Evolutionary conservation across 73 alveolate species (phyloP).

Genomic region (Paramecium caudatum): DNA sequence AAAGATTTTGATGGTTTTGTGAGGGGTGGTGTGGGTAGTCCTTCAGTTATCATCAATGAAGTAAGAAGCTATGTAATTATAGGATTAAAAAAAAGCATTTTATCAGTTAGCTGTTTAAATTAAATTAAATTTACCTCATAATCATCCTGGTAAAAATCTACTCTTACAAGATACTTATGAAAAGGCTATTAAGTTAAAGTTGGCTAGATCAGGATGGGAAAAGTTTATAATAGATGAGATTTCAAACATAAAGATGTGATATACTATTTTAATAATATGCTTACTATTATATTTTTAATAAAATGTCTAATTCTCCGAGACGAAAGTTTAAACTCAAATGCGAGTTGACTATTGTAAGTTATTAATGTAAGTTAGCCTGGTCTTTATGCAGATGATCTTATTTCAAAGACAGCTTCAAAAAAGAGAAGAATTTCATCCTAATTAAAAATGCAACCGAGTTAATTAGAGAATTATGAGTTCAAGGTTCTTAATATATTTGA

Average conservation of each 20-base stretch:
- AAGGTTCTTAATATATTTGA: slow-evolving; percentile 16
- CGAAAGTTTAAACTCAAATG: neutral
- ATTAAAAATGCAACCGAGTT: slow-evolving; percentile 12
- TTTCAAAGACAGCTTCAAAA: neutral
- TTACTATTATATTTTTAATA: neutral
- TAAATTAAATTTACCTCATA: slow-evolving; percentile 53
- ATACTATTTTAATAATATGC: neutral
- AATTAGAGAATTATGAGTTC: neutral
- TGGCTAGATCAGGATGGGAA: neutral
- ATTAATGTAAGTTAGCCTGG: slow-evolving; percentile 12
- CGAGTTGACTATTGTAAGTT: neutral
- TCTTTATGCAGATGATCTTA: slow-evolving; percentile 6
- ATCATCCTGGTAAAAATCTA: slow-evolving; percentile 59
- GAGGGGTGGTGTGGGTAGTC: neutral
- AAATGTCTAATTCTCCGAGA: slow-evolving; percentile 23
- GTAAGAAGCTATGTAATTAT: neutral
- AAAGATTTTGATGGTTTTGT: slow-evolving; percentile 29
- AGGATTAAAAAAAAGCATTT: slow-evolving; percentile 60
- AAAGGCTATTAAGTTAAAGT: slow-evolving; percentile 39
- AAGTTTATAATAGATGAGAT: slow-evolving; percentile 28
- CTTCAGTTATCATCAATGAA: neutral
- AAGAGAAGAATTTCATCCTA: slow-evolving; percentile 13
- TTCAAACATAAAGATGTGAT: neutral
- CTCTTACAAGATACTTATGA: slow-evolving; percentile 8
- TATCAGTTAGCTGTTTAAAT: slow-evolving; percentile 51